Conservation (phyloP, 805 yeast genomes). For the Metschnikowia lachancei region DNA sequence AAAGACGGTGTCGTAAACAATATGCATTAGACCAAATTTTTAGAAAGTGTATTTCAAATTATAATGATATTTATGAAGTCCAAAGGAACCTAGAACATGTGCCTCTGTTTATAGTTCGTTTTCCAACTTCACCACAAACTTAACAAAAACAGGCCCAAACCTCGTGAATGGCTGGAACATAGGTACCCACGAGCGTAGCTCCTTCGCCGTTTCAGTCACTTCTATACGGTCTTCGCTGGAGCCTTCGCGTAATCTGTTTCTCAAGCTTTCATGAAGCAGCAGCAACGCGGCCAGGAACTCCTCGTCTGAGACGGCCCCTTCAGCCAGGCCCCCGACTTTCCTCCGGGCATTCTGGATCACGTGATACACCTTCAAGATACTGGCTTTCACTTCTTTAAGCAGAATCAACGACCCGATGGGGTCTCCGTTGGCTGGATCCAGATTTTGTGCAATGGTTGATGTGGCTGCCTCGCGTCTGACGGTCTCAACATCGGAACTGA, state of each 20-base stretch:
- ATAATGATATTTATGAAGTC: neutral
- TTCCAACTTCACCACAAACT: slow-evolving; percentile 45
- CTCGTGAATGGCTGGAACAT: slow-evolving; percentile 51
- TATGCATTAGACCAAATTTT: slow-evolving; percentile 1
- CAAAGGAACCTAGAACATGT: too few relatives aligned
- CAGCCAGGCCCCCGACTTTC: slow-evolving; percentile 11
- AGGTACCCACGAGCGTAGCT: slow-evolving; percentile 48
- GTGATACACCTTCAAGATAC: slow-evolving; percentile 45
- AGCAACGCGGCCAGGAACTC: slow-evolving; percentile 35
- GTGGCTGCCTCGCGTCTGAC: slow-evolving; percentile 3
- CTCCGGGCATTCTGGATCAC: slow-evolving; percentile 35
- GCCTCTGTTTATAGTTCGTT: slow-evolving; percentile 5
- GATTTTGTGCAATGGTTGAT: neutral
- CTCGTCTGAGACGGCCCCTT: slow-evolving; percentile 15
- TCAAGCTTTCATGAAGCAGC: slow-evolving; percentile 45
- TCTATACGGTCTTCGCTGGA: slow-evolving; percentile 27
- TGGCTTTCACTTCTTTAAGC: slow-evolving; percentile 44
- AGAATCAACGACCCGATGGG: slow-evolving; percentile 38
- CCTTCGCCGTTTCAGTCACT: slow-evolving; percentile 43
- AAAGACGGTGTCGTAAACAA: slow-evolving; percentile 1
- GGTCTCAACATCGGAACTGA: slow-evolving; percentile 32
- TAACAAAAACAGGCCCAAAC: slow-evolving; percentile 50
- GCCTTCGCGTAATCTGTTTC: slow-evolving; percentile 33
- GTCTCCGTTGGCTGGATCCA: slow-evolving; percentile 1
- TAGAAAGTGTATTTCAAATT: neutral